Conservation (phyloP, 2,329 filamentous ascomycete genomes). For the Sordariomycetes sp. region DNA sequence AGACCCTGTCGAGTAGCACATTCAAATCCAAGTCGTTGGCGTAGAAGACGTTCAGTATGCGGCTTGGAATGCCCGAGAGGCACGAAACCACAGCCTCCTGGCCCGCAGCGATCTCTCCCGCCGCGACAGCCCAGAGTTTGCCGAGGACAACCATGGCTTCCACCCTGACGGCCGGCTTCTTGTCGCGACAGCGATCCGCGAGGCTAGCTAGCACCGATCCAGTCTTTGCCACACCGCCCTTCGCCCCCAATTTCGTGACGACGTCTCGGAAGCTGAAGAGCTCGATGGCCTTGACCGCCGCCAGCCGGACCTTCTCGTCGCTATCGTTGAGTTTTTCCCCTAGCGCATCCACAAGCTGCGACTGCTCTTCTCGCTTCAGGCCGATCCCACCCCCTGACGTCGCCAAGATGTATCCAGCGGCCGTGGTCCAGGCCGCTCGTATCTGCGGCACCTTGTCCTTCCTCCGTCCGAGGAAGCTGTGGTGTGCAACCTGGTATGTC, state of each 20-base stretch:
- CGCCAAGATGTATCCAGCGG: slow-evolving; percentile 74
- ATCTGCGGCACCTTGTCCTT: slow-evolving; percentile 81
- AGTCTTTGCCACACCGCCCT: slow-evolving; percentile 63
- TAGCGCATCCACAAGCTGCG: slow-evolving; percentile 60
- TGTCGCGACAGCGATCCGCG: slow-evolving; percentile 81
- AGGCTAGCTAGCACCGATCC: slow-evolving; percentile 74
- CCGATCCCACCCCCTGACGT: slow-evolving; percentile 88
- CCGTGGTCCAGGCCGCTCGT: slow-evolving; percentile 76
- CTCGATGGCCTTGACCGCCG: slow-evolving; percentile 77
- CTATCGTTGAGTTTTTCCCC: slow-evolving; percentile 75
- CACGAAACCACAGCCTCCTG: slow-evolving; percentile 65
- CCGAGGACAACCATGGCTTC: slow-evolving; percentile 79
- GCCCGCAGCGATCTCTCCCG: slow-evolving; percentile 73
- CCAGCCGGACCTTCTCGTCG: slow-evolving; percentile 84
- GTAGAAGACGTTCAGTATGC: slow-evolving; percentile 80
- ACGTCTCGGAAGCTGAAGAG: slow-evolving; percentile 73
- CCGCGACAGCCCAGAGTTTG: slow-evolving; percentile 87
- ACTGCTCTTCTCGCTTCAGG: slow-evolving; percentile 73
- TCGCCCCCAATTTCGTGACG: slow-evolving; percentile 67
- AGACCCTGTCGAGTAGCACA: slow-evolving; percentile 68
- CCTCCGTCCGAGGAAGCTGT: slow-evolving; percentile 72
- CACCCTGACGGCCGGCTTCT: slow-evolving; percentile 67
- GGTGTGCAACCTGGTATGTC: slow-evolving; percentile 66
- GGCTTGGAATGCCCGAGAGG: slow-evolving; percentile 73
- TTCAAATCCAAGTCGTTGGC: slow-evolving; percentile 84